Evolutionary conservation across 345 rosid species (phyloP), one percentile per base, ranked within the genome.

Genomic region (Noccaea caerulescens): DNA sequence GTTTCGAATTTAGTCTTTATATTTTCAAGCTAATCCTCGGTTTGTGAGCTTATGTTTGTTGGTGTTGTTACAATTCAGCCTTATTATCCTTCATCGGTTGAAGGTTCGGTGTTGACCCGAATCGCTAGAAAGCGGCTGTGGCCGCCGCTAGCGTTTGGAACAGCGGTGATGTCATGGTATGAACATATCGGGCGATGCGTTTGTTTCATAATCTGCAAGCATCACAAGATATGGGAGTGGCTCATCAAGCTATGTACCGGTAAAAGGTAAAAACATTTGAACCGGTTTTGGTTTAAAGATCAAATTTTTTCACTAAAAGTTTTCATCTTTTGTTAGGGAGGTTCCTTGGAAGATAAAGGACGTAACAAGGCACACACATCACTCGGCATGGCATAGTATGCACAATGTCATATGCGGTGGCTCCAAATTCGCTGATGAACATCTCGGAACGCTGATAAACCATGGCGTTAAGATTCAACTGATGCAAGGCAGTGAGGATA

Each of bases 351-450:
- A 67, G 76, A 23, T 58, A 1, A 52, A 61, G 27, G 90, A 87
- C 78, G 47, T 87, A 72, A 81, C 93, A 1, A 86, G 81, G 72
- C 97, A 88, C 80, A 87, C 98, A 16, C 98, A 93, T 80, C 96
- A 79, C 79, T 90, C 98, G 0, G 96, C 93, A 58, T 93, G 93
- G 96, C 92, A 88, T 58, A 79, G 84, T 37, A 88, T 90, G 97
- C 97, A 90, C 62, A 93, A 88, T 71, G 92, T 88, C 53, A 76
- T 90, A 58, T 93, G 95, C 36, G 89, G 93, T 14, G 92, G 86
- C 27, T 82, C 84, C 4, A 93, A 82, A 77, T 82, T 71, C 11
- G 42, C 72, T 64, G 93, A 87, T 65, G 79, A 75, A 8, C 84
- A 79, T 72, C 74, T 90, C 58, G 69, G 79, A 67, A 78, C 71